A percentile compares a stretch with the other conserved stretches of the same genome.
Evolutionary conservation across 345 rosid genomes (phyloP).

Genomic region (Lepidium aucheri): DNA sequence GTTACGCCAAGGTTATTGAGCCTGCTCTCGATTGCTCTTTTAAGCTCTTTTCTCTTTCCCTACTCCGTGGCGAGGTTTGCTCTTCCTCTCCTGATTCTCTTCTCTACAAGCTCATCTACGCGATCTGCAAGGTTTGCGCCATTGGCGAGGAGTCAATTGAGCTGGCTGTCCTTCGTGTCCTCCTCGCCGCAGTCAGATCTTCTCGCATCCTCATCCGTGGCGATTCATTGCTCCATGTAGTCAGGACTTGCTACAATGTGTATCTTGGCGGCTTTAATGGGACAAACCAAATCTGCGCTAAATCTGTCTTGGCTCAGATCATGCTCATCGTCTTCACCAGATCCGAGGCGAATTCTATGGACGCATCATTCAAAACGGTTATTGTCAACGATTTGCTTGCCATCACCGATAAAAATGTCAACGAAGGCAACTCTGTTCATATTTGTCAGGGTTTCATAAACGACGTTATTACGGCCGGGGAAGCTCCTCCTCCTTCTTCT

Average conservation of each 20-base stretch:
- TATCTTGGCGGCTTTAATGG: constrained; percentile 76
- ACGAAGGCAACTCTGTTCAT: constrained; percentile 79
- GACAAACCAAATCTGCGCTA: constrained; percentile 94
- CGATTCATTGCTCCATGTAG: constrained; percentile 61
- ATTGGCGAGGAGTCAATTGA: constrained; percentile 74
- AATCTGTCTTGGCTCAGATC: constrained; percentile 85
- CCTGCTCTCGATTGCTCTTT: constrained; percentile 80
- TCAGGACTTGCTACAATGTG: constrained; percentile 84
- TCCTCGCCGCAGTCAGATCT: constrained; percentile 71
- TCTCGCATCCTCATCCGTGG: constrained; percentile 72
- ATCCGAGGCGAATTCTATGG: constrained; percentile 65
- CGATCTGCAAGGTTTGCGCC: constrained; percentile 51
- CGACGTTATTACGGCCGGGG: constrained; percentile 62
- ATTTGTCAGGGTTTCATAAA: constrained; percentile 64
- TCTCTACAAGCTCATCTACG: constrained; percentile 35
- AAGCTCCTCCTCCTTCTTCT: constrained; percentile 41
- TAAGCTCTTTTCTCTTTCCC: constrained; percentile 65
- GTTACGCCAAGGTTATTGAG: constrained; percentile 61
- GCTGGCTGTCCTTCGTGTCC: constrained; percentile 64
- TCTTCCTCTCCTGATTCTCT: constrained; percentile 22
- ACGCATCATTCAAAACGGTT: constrained; percentile 40
- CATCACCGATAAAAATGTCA: constrained; percentile 74
- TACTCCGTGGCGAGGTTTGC: constrained; percentile 55
- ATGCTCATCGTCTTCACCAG: constrained; percentile 63
- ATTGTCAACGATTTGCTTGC: constrained; percentile 68